Conservation (phyloP, 768 basidiomycete species). For the Russula olivacea region DNA sequence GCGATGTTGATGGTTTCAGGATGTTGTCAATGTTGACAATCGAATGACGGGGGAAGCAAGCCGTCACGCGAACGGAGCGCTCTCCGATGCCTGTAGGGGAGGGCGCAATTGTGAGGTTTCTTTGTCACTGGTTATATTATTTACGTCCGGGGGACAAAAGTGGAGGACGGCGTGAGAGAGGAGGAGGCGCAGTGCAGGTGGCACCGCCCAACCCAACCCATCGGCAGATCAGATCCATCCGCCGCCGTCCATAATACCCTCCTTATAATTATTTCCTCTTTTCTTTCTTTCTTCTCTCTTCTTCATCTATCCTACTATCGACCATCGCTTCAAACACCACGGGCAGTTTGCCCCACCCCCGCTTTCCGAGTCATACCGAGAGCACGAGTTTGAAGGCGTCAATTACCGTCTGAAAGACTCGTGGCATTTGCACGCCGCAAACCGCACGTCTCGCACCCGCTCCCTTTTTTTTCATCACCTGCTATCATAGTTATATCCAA, state of each 20-base stretch:
- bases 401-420: constrained; percentile 30
- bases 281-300: neutral
- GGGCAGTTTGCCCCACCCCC: constrained; percentile 9
- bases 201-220: neutral
- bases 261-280: neutral
- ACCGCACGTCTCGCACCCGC: constrained; percentile 30
- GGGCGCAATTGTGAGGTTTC: neutral
- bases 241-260: neutral
- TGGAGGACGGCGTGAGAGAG: constrained; percentile 3
- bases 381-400: constrained; percentile 24
- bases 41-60: neutral
- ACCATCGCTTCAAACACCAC: neutral
- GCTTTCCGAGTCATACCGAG: constrained; percentile 20
- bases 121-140: too few species aligned
- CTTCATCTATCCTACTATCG: neutral
- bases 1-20: neutral
- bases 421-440: constrained; percentile 35
- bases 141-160: constrained; percentile 10
- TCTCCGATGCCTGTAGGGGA: neutral
- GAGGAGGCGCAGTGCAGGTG: neutral
- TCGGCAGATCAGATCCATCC: neutral
- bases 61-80: neutral
- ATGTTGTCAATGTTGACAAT: neutral
- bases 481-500: constrained; percentile 17
- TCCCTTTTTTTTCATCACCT: constrained; percentile 27